Evolutionary conservation across 2,329 filamentous ascomycete species (phyloP), one percentile per base, ranked within the genome.

Genomic region (Periconia digitata): DNA sequence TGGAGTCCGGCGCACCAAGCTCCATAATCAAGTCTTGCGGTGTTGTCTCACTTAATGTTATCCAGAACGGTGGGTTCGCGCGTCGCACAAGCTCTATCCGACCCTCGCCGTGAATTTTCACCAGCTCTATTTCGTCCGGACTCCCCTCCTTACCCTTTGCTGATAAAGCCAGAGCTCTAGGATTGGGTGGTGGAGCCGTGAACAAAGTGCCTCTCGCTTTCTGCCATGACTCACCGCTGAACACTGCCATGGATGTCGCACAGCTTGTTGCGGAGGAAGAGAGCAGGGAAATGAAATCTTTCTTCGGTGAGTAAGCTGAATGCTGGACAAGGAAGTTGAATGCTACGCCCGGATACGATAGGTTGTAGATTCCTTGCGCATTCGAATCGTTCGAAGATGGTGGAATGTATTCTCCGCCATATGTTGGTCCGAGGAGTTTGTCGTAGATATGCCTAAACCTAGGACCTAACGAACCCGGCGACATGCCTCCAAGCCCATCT

Each of bases 301-400:
- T 81, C 44, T 84, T 79, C 1, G 86, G 81, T 3, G 88, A 89
- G 78, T 90, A 96, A 18, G 85, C 83, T 1, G 87, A 85, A 49
- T 82, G 76, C 42, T 85, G 80, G 23, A 97, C 77, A 0, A 90
- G 85, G 57, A 99, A 99, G 32, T 88, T 92, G 68, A 97, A 96
- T 0, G 92, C 90, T 23, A 99, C 85, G 0, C 94, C 94, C 1
- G 92, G 92, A 72, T 96, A 99, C 1, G 92, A 97, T 27, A 99
- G 77, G 27, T 96, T 85, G 66, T 97, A 99, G 18, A 84, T 87
- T 15, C 92, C 92, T 49, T 79, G 75, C 15, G 78, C 69, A 15
- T 64, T 76, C 10, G 79, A 77, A 36, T 77, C 74, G 29, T 78
- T 73, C 3, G 76, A 77, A 6, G 72, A 69, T 1, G 89, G 84